These are phyloP conservation scores for Phytophthora crassamura DNA, from an alignment of 352 stramenopile genomes.

Conservation along the genomic window DNA sequence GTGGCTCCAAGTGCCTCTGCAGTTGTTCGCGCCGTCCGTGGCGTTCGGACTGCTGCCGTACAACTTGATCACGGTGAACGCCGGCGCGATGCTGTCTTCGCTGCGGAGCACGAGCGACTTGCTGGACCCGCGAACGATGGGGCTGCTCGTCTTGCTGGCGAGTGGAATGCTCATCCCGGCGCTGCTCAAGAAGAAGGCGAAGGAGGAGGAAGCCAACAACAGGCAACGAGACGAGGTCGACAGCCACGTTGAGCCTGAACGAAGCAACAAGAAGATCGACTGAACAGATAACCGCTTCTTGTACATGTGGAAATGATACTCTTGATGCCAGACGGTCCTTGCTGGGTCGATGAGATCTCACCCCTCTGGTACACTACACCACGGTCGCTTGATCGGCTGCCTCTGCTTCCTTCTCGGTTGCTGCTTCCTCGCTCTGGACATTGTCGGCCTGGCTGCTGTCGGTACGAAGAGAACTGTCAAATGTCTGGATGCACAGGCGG, in stretches of 20 bases:
- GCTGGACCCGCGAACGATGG: constrained; percentile 64
- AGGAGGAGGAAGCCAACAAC: constrained; percentile 9
- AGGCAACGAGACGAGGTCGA: neutral
- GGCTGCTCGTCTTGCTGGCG: constrained; percentile 61
- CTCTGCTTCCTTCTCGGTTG: neutral
- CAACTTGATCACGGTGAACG: constrained; percentile 86
- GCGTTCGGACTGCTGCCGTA: constrained; percentile 80
- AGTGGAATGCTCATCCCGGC: constrained; percentile 75
- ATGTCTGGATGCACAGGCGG: constrained; percentile 31
- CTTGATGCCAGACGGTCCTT: no score
- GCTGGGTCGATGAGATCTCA: no score
- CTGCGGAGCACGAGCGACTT: constrained; percentile 71
- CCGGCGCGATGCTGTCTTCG: constrained; percentile 77
- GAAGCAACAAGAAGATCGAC: constrained; percentile 32
- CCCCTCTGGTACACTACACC: neutral
- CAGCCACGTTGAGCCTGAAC: neutral
- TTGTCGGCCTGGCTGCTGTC: constrained; percentile 1
- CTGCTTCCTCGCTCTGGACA: neutral
- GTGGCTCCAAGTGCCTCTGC: constrained; percentile 76
- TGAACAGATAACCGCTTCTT: constrained; percentile 14
- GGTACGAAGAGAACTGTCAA: constrained; percentile 15
- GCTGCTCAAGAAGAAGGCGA: constrained; percentile 56
- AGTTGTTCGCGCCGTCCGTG: constrained; percentile 69
- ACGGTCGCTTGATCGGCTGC: neutral
- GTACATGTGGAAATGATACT: constrained; percentile 1